Evolutionary conservation across 2,329 filamentous ascomycete genomes (phyloP).

Genomic region (Colletotrichum simmondsii): DNA sequence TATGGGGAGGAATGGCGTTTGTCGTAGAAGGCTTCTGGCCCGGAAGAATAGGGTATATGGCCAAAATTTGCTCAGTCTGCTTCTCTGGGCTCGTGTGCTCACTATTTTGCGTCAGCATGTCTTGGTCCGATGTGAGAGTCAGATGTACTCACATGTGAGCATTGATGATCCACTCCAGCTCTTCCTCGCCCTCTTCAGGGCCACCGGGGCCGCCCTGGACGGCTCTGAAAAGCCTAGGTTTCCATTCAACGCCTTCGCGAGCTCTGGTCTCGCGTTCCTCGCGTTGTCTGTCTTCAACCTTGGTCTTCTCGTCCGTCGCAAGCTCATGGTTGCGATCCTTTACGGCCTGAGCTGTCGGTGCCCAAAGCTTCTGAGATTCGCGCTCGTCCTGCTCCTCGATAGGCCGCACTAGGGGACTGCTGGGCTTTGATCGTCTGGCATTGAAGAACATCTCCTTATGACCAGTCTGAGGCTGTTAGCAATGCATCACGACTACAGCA

Average conservation of each 20-base stretch:
- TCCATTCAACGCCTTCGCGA: slow-evolving; percentile 87
- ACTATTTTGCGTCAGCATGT: slow-evolving; percentile 47
- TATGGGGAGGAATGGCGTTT: slow-evolving; percentile 65
- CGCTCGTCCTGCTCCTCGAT: slow-evolving; percentile 88
- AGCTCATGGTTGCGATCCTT: slow-evolving; percentile 86
- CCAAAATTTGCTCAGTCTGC: slow-evolving; percentile 83
- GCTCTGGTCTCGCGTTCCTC: slow-evolving; percentile 85
- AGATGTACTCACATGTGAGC: slow-evolving; percentile 75
- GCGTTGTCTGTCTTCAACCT: slow-evolving; percentile 91
- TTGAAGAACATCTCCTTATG: slow-evolving; percentile 93
- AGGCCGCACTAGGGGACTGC: slow-evolving; percentile 78
- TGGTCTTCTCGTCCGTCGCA: slow-evolving; percentile 96
- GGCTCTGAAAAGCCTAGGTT: slow-evolving; percentile 83
- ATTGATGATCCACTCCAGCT: slow-evolving; percentile 94
- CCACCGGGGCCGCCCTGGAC: slow-evolving; percentile 78
- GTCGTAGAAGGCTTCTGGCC: slow-evolving; percentile 73
- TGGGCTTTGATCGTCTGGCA: slow-evolving; percentile 80
- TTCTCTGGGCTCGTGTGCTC: slow-evolving; percentile 74
- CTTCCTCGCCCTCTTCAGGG: slow-evolving; percentile 84
- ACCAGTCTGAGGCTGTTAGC: slow-evolving; percentile 71
- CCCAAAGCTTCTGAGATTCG: slow-evolving; percentile 91
- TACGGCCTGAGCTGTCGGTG: slow-evolving; percentile 82
- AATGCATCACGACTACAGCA: neutral
- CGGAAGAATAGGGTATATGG: slow-evolving; percentile 85
- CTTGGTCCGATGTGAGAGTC: neutral